Base-by-base conservation (phyloP, 2,329 filamentous ascomycete species). In the Mycosphaerelloides madeirae region DNA sequence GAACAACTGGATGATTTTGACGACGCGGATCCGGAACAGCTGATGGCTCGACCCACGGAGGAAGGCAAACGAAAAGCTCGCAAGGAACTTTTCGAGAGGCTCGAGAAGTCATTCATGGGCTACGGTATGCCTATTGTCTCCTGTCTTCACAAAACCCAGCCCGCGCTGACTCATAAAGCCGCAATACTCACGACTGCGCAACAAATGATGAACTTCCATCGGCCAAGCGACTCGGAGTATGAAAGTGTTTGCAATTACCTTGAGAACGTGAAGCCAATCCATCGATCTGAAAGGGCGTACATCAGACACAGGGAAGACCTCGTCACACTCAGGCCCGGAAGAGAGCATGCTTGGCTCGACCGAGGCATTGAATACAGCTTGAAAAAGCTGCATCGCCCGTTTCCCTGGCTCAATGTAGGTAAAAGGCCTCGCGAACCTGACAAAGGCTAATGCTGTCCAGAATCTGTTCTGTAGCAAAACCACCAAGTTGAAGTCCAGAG, bases 291-390 rank as follows among this genome's bases (percentile, higher is more conserved):
- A 13, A 45, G 52, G 19, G 38, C 32, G 0, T 72, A 64, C 46
- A 62, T 70, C 11, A 50, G 60, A 7, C 50, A 60, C 2, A 67
- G 66, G 48, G 67, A 70, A 38, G 70, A 72, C 43, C 42, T 72
- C 0, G 57, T 72, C 8, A 67, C 67, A 0, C 50, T 71, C 0
- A 50, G 66, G 3, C 54, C 62, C 2, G 66, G 67, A 0, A 49
- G 68, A 41, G 67, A 70, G 28, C 59, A 63, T 44, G 67, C 68
- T 3, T 68, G 64, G 63, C 57, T 73, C 0, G 69, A 72, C 41
- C 51, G 51, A 2, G 32, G 43, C 0, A 56, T 69, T 18, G 33
- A 35, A 18, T 18, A 35, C 6, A 18, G n/a, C 16, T 35, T 35
- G 16, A 35, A 35, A 35, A 3, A 12, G 33, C 33, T 35, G 19